Conservation (phyloP, 441 rosid genomes). For the Gossypium davidsonii region DNA sequence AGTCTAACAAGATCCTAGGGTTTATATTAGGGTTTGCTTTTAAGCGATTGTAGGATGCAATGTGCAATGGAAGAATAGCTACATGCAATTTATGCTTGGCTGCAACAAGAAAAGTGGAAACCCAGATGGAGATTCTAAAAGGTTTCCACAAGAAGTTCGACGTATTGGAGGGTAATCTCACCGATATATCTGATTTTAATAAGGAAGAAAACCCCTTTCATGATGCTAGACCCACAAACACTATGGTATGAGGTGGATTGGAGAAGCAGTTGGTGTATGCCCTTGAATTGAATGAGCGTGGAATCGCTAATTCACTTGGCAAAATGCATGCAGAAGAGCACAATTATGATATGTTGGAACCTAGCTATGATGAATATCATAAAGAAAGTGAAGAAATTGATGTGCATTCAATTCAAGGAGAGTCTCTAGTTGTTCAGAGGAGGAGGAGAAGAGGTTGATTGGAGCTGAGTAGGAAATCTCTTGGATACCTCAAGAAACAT, state of each 20-base stretch:
- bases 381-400: background rate
- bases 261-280: background rate
- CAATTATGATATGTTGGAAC: background rate
- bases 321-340: background rate
- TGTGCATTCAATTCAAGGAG: background rate
- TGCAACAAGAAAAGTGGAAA: background rate
- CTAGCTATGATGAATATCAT: background rate
- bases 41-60: background rate
- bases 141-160: background rate
- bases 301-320: background rate
- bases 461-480: background rate
- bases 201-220: background rate
- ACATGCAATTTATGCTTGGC: background rate
- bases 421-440: background rate
- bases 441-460: background rate
- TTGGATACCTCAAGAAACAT: background rate
- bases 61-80: background rate
- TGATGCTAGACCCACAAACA: background rate
- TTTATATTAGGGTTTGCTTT: background rate
- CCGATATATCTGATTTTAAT: background rate
- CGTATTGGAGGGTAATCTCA: background rate
- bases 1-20: background rate
- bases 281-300: background rate
- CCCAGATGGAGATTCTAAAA: background rate
- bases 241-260: background rate